Conservation (phyloP, 495 filamentous ascomycete genomes). For the Bombardia bombarda region DNA sequence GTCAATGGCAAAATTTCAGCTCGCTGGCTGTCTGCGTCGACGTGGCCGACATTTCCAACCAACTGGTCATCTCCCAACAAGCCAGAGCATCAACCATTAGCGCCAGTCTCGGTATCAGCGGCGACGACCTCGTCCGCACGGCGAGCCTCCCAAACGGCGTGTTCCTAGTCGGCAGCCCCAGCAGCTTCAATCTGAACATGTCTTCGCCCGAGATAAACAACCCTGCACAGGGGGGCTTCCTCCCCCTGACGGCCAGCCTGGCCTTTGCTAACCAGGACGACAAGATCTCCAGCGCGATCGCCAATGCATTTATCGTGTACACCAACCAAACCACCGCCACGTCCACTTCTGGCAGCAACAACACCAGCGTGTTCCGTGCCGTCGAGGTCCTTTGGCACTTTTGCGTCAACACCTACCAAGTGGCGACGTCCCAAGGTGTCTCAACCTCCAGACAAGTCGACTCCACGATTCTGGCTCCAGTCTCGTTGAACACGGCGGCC, state of each 20-base stretch:
- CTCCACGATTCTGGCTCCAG: conserved; percentile 5
- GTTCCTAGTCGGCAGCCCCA: conserved; percentile 11
- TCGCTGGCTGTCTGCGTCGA: conserved; percentile 38
- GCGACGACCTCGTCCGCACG: conserved; percentile 1
- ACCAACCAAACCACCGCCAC: conserved; percentile 10
- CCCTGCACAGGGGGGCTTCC: conserved; percentile 8
- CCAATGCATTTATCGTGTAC: conserved; percentile 20
- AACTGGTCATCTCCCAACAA: conserved; percentile 14
- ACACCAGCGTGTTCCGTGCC: conserved; percentile 11
- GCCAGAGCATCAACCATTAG: too few relatives aligned
- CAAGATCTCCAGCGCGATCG: conserved; percentile 9
- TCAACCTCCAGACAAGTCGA: conserved; percentile 10
- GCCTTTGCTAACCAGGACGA: conserved; percentile 12
- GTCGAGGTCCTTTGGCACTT: conserved; percentile 20
- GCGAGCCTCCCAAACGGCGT: conserved; percentile 19
- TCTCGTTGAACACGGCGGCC: background rate
- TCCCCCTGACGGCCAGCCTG: conserved; percentile 10
- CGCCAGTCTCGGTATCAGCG: too few relatives aligned
- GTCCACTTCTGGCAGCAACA: background rate
- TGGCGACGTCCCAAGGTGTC: conserved; percentile 5
- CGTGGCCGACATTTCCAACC: conserved; percentile 27
- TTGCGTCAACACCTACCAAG: conserved; percentile 23
- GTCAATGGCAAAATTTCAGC: conserved; percentile 33
- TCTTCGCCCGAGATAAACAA: conserved; percentile 7
- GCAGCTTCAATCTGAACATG: conserved; percentile 17